Percentiles rank a stretch among this genome's conserved stretches.
Conservation (phyloP, 257 asterid species). For the Solanum medicagineum region DNA sequence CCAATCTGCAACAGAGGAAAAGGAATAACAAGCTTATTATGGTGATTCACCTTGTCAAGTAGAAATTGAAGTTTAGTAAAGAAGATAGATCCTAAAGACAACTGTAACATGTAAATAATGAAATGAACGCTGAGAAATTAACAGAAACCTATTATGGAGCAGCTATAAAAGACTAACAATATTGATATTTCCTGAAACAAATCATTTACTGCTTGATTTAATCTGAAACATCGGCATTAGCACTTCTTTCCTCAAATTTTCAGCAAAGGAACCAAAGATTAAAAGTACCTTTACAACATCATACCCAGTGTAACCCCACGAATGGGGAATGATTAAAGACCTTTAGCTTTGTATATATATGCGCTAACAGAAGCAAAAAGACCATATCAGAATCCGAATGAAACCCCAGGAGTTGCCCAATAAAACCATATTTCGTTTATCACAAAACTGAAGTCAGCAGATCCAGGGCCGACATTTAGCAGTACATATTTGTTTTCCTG, state of each 20-base stretch:
- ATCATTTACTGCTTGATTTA: background rate
- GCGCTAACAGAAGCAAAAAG: background rate
- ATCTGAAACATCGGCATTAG: background rate
- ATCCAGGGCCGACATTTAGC: background rate
- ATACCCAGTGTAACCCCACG: background rate
- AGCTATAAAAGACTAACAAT: background rate
- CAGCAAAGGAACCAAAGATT: background rate
- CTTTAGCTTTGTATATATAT: background rate
- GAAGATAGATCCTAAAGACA: background rate
- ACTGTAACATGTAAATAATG: background rate
- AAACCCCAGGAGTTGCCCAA: background rate
- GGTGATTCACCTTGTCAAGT: background rate
- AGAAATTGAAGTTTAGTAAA: background rate
- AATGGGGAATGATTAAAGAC: background rate
- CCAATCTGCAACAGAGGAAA: conserved; percentile 45
- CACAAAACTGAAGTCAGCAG: background rate
- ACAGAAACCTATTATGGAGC: background rate
- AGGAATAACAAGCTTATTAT: background rate
- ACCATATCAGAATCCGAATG: background rate
- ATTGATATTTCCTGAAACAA: background rate
- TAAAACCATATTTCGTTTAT: background rate
- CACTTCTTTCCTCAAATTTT: background rate
- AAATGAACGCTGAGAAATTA: background rate
- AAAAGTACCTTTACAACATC: background rate
- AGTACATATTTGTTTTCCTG: background rate